Evolutionary conservation across 108 stramenopile species (phyloP).

Genomic region (Schizochytrium sp.): DNA sequence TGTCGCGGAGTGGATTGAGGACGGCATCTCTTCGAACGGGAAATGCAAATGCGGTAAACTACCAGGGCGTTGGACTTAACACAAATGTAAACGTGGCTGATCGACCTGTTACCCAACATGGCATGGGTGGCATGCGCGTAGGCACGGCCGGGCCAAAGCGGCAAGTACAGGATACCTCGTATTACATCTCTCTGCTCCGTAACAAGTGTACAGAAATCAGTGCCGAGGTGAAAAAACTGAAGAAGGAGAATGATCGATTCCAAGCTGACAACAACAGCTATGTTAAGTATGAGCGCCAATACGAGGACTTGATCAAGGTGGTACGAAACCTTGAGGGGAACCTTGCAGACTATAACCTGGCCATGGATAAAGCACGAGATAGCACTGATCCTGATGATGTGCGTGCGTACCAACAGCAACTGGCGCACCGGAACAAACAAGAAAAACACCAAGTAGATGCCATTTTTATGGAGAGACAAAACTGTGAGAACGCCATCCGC

Average conservation of each 20-base stretch:
- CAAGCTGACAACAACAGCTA: constrained; percentile 27
- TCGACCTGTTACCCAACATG: constrained; percentile 78
- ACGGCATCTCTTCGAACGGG: constrained; percentile 27
- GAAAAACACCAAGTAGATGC: constrained; percentile 73
- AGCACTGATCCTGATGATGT: constrained; percentile 78
- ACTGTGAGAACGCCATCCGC: constrained; percentile 68
- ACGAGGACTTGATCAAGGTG: constrained; percentile 73
- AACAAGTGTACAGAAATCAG: constrained; percentile 67
- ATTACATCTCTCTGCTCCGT: constrained; percentile 75
- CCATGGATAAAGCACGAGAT: constrained; percentile 78
- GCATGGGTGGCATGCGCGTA: constrained; percentile 79
- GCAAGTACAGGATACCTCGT: constrained; percentile 77
- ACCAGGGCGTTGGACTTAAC: constrained; percentile 67
- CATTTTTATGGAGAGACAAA: constrained; percentile 75
- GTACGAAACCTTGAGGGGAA: constrained; percentile 75
- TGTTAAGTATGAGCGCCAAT: constrained; percentile 69
- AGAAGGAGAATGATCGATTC: constrained; percentile 62
- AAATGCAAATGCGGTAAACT: constrained; percentile 44
- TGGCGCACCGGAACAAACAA: constrained; percentile 64
- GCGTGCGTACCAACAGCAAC: constrained; percentile 63
- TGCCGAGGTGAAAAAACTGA: constrained; percentile 63
- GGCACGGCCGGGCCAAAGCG: constrained; percentile 70
- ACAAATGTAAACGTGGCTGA: constrained; percentile 76
- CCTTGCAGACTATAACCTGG: constrained; percentile 81
- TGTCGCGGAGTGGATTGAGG: constrained; percentile 25